These are phyloP conservation scores for Thuidium tamariscinum DNA, from an alignment of 225 moss, liverwort and hornwort genomes.

Conservation along the genomic window DNA sequence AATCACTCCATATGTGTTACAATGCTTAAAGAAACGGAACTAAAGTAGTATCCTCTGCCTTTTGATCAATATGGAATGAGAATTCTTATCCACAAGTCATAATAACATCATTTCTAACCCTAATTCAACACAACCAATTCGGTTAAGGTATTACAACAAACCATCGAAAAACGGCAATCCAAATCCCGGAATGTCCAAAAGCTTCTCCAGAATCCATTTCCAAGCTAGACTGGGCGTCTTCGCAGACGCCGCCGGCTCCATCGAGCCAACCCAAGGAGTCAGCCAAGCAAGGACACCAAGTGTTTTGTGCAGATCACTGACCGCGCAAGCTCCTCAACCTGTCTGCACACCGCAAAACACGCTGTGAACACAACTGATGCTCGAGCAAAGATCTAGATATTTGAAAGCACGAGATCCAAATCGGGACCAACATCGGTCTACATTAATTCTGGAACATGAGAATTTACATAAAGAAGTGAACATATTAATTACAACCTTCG, in stretches of 20 bases:
- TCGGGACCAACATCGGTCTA: not conserved
- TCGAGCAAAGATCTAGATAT: not conserved
- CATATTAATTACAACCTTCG: not conserved
- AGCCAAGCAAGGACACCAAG: not conserved
- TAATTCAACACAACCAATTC: not conserved
- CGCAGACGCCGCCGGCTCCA: not conserved
- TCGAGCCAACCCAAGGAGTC: not conserved
- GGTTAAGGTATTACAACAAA: not conserved
- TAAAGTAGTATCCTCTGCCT: not conserved
- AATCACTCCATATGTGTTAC: not conserved
- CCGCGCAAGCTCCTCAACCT: not conserved
- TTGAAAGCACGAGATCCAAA: not conserved
- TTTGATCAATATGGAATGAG: not conserved
- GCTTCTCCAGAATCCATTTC: constrained; percentile 71
- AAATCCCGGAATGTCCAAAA: constrained; percentile 29
- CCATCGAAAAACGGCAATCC: constrained; percentile 28
- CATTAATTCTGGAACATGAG: not conserved
- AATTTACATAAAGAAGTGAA: not conserved
- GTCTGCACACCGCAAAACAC: not conserved
- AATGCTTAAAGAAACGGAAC: not conserved
- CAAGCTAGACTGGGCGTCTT: constrained; percentile 16
- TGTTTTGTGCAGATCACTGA: not conserved
- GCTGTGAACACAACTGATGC: not conserved
- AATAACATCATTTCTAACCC: not conserved
- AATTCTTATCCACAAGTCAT: not conserved